phyloP scores from a whole-genome alignment of 306 rosid genomes.

The Gastrolobium bilobum region DNA sequence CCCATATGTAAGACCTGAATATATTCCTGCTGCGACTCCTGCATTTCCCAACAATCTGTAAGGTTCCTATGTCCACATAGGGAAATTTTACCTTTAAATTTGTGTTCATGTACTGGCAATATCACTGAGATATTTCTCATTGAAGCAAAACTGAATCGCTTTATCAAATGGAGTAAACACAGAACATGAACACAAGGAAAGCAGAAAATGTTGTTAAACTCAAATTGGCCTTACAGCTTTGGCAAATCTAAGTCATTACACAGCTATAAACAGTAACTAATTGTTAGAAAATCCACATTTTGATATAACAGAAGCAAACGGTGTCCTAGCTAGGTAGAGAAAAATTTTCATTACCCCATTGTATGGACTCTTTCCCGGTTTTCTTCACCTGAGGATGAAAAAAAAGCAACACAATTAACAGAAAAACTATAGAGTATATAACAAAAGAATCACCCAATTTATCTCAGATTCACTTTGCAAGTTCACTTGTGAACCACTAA shows the following conservation, averaged over 20 bases:
- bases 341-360: conserved; percentile 74
- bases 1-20: conserved; percentile 95
- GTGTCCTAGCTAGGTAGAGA: conserved; percentile 8
- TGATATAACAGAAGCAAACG: not conserved
- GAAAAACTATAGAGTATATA: not conserved
- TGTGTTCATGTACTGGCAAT: not conserved
- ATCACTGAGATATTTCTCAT: not conserved
- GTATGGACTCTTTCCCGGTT: conserved; percentile 85
- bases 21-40: conserved; percentile 95
- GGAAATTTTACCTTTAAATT: not conserved
- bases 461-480: not conserved
- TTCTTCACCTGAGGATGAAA: conserved; percentile 70
- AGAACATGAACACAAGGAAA: conserved; percentile 19
- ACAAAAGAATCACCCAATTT: not conserved
- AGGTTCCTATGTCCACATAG: conserved; percentile 6
- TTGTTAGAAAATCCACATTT: conserved; percentile 4
- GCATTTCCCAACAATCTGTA: conserved; percentile 28
- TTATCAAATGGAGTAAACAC: not conserved
- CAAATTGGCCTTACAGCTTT: not conserved
- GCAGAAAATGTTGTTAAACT: not conserved
- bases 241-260: conserved; percentile 10
- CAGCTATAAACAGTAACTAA: not conserved
- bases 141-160: not conserved
- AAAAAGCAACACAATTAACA: not conserved
- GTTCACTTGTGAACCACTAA: conserved; percentile 1